A percentile compares a stretch with the other conserved stretches of the same genome.
Evolutionary conservation across 208 protist genomes (phyloP).

Genomic region (Leishmania lainsoni): DNA sequence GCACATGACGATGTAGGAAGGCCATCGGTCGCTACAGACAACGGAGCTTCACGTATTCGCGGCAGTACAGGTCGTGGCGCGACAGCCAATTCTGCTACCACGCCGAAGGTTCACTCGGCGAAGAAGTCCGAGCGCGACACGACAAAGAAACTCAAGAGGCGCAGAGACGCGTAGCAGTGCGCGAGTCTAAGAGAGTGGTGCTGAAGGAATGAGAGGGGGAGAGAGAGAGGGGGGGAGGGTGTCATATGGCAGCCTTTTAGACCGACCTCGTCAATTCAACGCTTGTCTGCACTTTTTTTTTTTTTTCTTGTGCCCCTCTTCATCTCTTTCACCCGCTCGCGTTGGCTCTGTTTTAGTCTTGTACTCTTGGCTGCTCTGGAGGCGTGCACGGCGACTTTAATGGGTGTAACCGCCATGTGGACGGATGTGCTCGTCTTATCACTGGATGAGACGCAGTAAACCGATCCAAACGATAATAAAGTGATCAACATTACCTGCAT

Average conservation of each 20-base stretch:
- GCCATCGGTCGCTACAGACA: background rate
- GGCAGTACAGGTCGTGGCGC: background rate
- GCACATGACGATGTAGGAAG: background rate
- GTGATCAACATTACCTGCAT: background rate
- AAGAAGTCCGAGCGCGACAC: slow-evolving; percentile 3
- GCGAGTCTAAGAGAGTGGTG: background rate
- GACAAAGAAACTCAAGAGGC: slow-evolving; percentile 3
- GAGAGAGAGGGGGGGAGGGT: background rate
- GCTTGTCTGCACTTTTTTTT: background rate
- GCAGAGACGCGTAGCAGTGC: background rate
- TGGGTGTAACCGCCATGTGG: background rate
- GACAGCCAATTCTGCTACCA: background rate
- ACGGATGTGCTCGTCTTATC: background rate
- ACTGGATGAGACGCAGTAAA: background rate
- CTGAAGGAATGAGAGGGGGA: background rate
- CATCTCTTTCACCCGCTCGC: background rate
- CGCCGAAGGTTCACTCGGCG: background rate
- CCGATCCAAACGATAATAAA: background rate
- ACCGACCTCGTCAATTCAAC: background rate
- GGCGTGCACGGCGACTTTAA: background rate
- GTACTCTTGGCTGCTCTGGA: background rate
- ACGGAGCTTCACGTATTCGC: background rate
- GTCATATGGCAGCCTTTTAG: background rate
- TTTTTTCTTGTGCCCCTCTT: slow-evolving; percentile 17
- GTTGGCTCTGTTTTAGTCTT: background rate